Conservation (phyloP, 202 grass and related monocot species). For the Sporobolus alterniflorus region DNA sequence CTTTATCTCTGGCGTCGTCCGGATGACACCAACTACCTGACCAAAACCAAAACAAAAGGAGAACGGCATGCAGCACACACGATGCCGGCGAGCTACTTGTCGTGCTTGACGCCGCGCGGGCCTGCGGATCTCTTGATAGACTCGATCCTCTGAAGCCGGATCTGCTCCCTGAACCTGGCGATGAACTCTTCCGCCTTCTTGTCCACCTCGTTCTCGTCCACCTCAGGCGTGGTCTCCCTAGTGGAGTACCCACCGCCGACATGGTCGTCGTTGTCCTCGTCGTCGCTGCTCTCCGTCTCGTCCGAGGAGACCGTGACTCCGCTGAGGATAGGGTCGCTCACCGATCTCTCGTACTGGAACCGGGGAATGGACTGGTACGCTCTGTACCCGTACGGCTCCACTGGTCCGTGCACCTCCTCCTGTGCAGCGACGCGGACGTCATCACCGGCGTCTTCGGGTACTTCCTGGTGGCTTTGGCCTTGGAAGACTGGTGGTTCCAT, state of each 20-base stretch:
- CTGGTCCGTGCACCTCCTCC: conserved; percentile 15
- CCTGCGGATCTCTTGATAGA: conserved; percentile 75
- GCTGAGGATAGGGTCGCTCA: conserved; percentile 40
- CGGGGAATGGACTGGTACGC: conserved; percentile 49
- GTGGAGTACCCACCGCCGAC: conserved; percentile 47
- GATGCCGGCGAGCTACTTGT: conserved; percentile 40
- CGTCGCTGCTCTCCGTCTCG: conserved; percentile 68
- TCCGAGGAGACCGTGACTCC: conserved; percentile 45
- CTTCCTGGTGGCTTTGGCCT: conserved; percentile 34
- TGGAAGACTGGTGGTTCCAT: conserved; percentile 36
- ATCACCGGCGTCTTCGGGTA: background rate
- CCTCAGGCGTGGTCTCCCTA: conserved; percentile 49
- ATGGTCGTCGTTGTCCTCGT: conserved; percentile 20
- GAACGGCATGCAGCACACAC: background rate
- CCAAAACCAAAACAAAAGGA: conserved; percentile 1
- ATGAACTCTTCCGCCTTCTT: conserved; percentile 95
- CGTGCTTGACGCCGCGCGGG: conserved; percentile 49
- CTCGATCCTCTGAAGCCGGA: conserved; percentile 79
- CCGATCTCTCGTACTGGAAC: conserved; percentile 59
- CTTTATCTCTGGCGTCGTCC: background rate
- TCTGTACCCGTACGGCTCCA: conserved; percentile 54
- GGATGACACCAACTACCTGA: conserved; percentile 14
- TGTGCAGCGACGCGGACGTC: conserved; percentile 8
- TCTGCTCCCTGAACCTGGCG: conserved; percentile 85
- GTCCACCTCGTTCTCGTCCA: conserved; percentile 87